A percentile compares a stretch with the other conserved stretches of the same genome.
Evolutionary conservation across 306 rosid genomes (phyloP).

Genomic region (Corylus avellana): DNA sequence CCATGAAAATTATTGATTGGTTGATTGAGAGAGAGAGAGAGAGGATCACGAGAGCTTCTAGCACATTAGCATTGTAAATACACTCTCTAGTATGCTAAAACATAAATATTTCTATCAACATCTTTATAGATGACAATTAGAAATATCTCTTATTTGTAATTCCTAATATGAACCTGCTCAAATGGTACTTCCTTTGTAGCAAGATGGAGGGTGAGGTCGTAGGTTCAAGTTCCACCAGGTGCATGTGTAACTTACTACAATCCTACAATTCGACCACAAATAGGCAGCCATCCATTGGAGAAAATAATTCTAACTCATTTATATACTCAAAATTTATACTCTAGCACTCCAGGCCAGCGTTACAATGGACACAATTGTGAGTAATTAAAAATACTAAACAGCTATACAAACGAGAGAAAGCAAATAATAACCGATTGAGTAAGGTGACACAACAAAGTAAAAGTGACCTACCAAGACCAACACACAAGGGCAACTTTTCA

Average conservation of each 20-base stretch:
- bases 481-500: constrained; percentile 66
- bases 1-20: background rate
- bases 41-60: background rate
- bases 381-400: background rate
- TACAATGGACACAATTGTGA: background rate
- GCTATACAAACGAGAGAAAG: background rate
- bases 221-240: too few species aligned
- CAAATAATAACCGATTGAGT: background rate
- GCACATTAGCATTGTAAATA: background rate
- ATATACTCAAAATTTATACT: background rate
- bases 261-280: background rate
- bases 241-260: background rate
- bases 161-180: background rate
- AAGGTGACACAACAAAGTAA: background rate
- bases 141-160: background rate
- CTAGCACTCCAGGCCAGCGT: background rate
- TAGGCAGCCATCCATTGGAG: background rate
- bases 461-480: constrained; percentile 84
- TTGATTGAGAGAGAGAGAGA: background rate
- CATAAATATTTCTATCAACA: background rate
- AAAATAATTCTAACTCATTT: background rate
- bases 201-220: too few species aligned
- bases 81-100: background rate
- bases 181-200: too few species aligned
- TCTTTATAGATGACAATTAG: background rate